These are phyloP conservation scores for Tinospora cordifolia DNA, from an alignment of 164 flowering plant species.

Conservation along the genomic window DNA sequence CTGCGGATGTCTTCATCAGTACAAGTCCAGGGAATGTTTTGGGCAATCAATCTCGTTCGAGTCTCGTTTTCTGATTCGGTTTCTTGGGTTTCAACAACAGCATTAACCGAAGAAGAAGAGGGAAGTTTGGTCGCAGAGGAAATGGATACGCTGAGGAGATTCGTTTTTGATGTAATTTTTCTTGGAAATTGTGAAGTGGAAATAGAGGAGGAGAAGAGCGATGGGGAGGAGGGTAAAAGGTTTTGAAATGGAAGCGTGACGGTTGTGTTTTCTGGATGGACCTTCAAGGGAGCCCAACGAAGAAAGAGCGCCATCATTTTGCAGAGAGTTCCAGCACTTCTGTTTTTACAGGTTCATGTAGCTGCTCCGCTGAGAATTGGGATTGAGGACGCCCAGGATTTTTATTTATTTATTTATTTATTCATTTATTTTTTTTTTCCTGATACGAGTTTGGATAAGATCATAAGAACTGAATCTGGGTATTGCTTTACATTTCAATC, in stretches of 20 bases:
- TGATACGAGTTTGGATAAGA: background rate
- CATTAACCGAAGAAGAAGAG: conserved; percentile 3
- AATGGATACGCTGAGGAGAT: background rate
- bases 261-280: background rate
- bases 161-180: conserved; percentile 4
- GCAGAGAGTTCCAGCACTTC: background rate
- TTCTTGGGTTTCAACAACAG: conserved; percentile 12
- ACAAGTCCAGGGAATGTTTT: conserved; percentile 72
- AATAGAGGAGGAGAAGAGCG: background rate
- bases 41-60: conserved; percentile 50
- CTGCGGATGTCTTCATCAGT: conserved; percentile 52
- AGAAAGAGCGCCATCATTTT: conserved; percentile 10
- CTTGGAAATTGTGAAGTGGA: background rate
- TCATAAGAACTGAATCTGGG: background rate
- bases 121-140: conserved; percentile 2
- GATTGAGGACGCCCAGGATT: background rate
- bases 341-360: background rate
- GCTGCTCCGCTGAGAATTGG: background rate
- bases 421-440: no score
- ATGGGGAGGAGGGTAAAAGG: background rate
- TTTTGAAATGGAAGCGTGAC: background rate
- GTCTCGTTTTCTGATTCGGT: conserved; percentile 23
- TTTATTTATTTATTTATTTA: no score
- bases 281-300: background rate
- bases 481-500: no score